Base-by-base conservation (phyloP, 1,284 basidiomycete genomes). In the Sphagnurus paluster region DNA sequence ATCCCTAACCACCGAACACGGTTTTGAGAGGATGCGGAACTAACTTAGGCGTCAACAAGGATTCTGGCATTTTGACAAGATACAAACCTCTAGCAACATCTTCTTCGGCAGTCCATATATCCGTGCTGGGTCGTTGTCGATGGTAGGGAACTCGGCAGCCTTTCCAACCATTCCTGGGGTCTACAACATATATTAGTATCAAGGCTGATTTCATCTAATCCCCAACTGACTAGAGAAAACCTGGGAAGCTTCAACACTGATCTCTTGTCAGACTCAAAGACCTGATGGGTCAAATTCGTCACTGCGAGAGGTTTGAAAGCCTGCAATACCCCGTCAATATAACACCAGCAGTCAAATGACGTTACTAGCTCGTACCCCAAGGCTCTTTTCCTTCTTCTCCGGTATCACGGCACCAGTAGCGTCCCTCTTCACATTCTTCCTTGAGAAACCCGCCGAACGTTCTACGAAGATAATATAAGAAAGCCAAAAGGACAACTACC, bases 51-150 rank as follows among this genome's bases (percentile, higher is more conserved):
- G 25, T 41, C 30, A 44, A 34, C 4, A 25, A 6, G 14, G 34
- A 30, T 36, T 26, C 11, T 17, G 17, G 11, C 14, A 10, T 16
- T 7, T 24, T 28, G 13, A 37, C 9, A 30, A 10, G 24, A 23
- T 1, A 64, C 74, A 25, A 39, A 87, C 84, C 66, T 90, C 87
- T 16, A 85, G 63, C 11, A 84, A 62, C 44, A 87, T 59, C 48
- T 77, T 80, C 48, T 74, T 81, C 0, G 87, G 87, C 8, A 87
- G 59, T 34, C 87, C 87, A 61, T 79, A 88, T 45, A 76, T 75
- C 24, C 74, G 68, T 28, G 79, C 68, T 2, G 80, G 74, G 41
- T 77, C 76, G 37, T 75, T 75, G 19, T 75, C 68, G 1, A 68
- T 59, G 2, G 65, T 51, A 0, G 67, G 53, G 46, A 82, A 80